phyloP scores from a whole-genome alignment of 2,329 filamentous ascomycete genomes.

The Calonectria henricotiae region DNA sequence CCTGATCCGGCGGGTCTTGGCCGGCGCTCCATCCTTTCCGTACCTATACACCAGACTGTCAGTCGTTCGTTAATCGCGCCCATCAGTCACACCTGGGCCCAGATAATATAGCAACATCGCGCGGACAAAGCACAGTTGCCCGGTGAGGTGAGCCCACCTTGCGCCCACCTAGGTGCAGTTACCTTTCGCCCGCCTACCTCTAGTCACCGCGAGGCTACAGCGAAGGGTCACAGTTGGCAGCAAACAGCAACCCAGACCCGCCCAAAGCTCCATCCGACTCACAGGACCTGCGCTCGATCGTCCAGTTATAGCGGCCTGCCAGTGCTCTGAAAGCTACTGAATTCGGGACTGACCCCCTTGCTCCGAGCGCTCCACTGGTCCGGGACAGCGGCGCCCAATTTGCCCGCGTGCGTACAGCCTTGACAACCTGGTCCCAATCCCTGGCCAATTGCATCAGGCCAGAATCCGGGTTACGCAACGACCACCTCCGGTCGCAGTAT shows the following conservation, averaged over 20 bases:
- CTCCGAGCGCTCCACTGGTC: slow-evolving; percentile 52
- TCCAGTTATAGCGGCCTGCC: slow-evolving; percentile 23
- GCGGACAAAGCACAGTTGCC: slow-evolving; percentile 36
- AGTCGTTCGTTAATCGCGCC: slow-evolving; percentile 30
- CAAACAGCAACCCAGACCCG: slow-evolving; percentile 33
- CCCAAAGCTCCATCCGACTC: slow-evolving; percentile 25
- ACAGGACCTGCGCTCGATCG: slow-evolving; percentile 20
- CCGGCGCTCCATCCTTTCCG: slow-evolving; percentile 23
- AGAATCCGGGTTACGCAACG: slow-evolving; percentile 52
- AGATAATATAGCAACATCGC: slow-evolving; percentile 32
- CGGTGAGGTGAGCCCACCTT: slow-evolving; percentile 50
- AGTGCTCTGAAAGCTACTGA: slow-evolving; percentile 18
- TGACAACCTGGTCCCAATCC: slow-evolving; percentile 36
- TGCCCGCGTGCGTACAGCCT: slow-evolving; percentile 47
- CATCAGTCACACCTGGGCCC: slow-evolving; percentile 21
- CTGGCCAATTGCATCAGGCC: slow-evolving; percentile 53
- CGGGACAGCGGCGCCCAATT: slow-evolving; percentile 50
- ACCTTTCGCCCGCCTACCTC: slow-evolving; percentile 34
- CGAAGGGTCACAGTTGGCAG: slow-evolving; percentile 26
- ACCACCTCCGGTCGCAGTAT: slow-evolving; percentile 36
- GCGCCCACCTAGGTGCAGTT: slow-evolving; percentile 39
- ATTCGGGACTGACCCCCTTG: slow-evolving; percentile 44
- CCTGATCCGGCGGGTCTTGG: slow-evolving; percentile 31
- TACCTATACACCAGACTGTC: slow-evolving; percentile 22
- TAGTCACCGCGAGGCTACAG: slow-evolving; percentile 23